Base-by-base conservation (phyloP, 139 green algal species). In the Nannochloris sp. region DNA sequence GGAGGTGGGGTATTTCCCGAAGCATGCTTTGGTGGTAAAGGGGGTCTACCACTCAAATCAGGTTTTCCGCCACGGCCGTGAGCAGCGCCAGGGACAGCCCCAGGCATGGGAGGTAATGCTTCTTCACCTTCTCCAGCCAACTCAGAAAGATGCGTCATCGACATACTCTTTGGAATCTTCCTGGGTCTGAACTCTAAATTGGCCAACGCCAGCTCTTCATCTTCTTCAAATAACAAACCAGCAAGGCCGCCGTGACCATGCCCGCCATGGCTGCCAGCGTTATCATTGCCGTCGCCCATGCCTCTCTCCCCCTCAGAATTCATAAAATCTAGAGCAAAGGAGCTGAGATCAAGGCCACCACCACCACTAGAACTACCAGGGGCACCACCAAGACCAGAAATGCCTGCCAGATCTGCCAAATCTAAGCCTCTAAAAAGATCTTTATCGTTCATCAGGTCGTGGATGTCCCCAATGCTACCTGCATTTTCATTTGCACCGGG, bases 121-220 rank as follows among this genome's bases (percentile, higher is more conserved):
- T 37, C 3, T 1, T 34, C 2, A 5, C 42, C 10, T 19, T 6
- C 6, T 51, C 34, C 12, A 30, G 33, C 33, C 8, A 37, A 4
- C 5, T 10, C 34, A 10, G 70, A 53, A 33, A 78, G 58, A 30
- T 73, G 37, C 15, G 15, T 45, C 29, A 59, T 63, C 5, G 46
- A 66, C 56, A 73, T 68, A 32, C 36, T 63, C 56, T 72, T 72
- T 45, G 32, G 53, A 19, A 78, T 65, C 51, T 78, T 78, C n/a
- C 45, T 32, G 12, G 71, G 71, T 9, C 71, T 65, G 23, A 47
- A 67, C 71, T 78, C 71, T 37, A 77, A 47, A 19, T 36, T 27
- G 6, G 70, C 64, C 3, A 77, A 36, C 2, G 68, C 60, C n/a
- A 54, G 48, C 15, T 76, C 70, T 4, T 76, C 68, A 31, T 68